Percentiles rank a stretch among this genome's conserved stretches.
Evolutionary conservation across 1,284 basidiomycete species (phyloP).

Genomic region (Microbotryum lychnidis-dioicae): DNA sequence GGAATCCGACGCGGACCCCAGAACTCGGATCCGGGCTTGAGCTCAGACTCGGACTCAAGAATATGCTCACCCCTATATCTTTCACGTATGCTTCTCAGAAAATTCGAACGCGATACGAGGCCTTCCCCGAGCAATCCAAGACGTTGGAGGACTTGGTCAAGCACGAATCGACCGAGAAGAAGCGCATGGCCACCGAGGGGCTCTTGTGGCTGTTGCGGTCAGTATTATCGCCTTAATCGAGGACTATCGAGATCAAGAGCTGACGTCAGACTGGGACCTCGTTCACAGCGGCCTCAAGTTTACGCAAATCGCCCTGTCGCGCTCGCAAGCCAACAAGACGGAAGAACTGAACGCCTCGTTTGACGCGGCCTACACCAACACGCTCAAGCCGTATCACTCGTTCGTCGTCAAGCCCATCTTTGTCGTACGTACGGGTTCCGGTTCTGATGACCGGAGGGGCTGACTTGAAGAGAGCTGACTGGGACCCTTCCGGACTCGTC

Average conservation of each 20-base stretch:
- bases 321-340: slow-evolving; percentile 57
- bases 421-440: slow-evolving; percentile 51
- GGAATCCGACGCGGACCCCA: not conserved
- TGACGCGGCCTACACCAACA: slow-evolving; percentile 69
- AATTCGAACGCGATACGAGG: slow-evolving; percentile 71
- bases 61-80: not conserved
- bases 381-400: slow-evolving; percentile 77
- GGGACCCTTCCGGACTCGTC: not conserved
- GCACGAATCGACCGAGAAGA: slow-evolving; percentile 78
- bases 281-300: slow-evolving; percentile 70
- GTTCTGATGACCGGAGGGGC: not conserved
- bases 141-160: slow-evolving; percentile 80
- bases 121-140: slow-evolving; percentile 54
- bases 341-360: slow-evolving; percentile 73
- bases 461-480: not conserved
- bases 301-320: slow-evolving; percentile 74
- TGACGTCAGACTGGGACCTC: not conserved
- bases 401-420: slow-evolving; percentile 82
- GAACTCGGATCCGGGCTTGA: not conserved
- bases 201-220: slow-evolving; percentile 85
- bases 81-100: slow-evolving; percentile 47
- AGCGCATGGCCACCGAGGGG: slow-evolving; percentile 77
- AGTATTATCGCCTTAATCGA: slow-evolving; percentile 30
- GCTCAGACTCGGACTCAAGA: too few species aligned
- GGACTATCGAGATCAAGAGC: not conserved